Evolutionary conservation across 805 yeast genomes (phyloP).

Genomic region (Saturnispora quitensis): DNA sequence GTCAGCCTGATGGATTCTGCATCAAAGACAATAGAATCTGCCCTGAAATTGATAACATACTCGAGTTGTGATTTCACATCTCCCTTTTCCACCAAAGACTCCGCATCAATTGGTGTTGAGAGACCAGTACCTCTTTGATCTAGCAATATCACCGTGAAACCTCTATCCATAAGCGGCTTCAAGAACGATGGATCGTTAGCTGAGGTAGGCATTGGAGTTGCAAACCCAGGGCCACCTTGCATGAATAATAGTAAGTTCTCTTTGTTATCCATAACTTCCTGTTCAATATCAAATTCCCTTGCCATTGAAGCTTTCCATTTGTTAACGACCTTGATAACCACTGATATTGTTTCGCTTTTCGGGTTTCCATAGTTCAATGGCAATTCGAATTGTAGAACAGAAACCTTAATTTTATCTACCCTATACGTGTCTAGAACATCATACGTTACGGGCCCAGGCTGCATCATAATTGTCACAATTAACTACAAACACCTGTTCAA

Average conservation of each 20-base stretch:
- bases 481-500: background rate
- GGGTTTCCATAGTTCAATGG: constrained; percentile 21
- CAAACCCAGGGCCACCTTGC: constrained; percentile 52
- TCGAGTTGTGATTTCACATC: constrained; percentile 26
- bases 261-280: constrained; percentile 21
- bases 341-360: background rate
- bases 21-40: constrained; percentile 44
- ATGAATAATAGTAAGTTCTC: constrained; percentile 29
- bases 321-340: constrained; percentile 15
- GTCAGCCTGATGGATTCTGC: constrained; percentile 36
- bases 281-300: constrained; percentile 5
- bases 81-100: constrained; percentile 15
- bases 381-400: constrained; percentile 17
- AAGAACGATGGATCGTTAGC: constrained; percentile 13
- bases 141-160: constrained; percentile 28
- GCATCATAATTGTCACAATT: background rate
- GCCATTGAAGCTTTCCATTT: constrained; percentile 5
- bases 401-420: constrained; percentile 15
- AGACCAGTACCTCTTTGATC: constrained; percentile 61
- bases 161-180: constrained; percentile 14
- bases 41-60: constrained; percentile 39
- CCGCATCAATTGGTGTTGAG: constrained; percentile 37
- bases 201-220: constrained; percentile 23
- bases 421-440: constrained; percentile 15
- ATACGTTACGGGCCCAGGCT: background rate